phyloP scores from a whole-genome alignment of 2,329 filamentous ascomycete genomes.

The Zasmidium citrigriseum region DNA sequence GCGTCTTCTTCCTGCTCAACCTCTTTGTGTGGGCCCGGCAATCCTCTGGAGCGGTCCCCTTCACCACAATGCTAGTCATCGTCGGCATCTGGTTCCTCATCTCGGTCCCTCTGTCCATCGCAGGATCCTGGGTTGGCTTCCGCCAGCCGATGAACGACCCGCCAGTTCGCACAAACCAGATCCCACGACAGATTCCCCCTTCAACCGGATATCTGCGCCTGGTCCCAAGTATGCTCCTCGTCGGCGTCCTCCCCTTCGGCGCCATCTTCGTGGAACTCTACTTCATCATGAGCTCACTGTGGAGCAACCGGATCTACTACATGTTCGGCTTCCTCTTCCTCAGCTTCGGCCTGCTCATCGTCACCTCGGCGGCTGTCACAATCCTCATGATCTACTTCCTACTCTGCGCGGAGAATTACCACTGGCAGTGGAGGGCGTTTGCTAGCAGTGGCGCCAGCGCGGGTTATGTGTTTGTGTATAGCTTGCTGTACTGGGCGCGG shows the following conservation, averaged over 20 bases:
- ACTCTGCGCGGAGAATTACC: constrained; percentile 94
- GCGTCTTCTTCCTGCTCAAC: constrained; percentile 88
- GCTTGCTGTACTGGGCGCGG: constrained; percentile 85
- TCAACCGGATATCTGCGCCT: constrained; percentile 79
- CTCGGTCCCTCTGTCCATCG: constrained; percentile 85
- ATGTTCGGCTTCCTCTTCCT: constrained; percentile 99
- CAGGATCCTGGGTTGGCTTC: constrained; percentile 92
- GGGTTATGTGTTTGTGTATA: constrained; percentile 88
- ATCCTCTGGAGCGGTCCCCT: constrained; percentile 91
- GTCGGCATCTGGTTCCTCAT: constrained; percentile 96
- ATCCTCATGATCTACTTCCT: constrained; percentile 95
- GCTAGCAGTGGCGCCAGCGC: constrained; percentile 87
- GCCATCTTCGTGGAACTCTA: constrained; percentile 98
- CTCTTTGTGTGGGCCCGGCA: constrained; percentile 93
- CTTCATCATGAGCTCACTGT: constrained; percentile 99
- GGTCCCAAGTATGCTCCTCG: constrained; percentile 85
- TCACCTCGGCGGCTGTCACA: constrained; percentile 89
- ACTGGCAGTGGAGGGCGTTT: constrained; percentile 98
- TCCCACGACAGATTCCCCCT: constrained; percentile 92
- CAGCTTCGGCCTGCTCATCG: constrained; percentile 95
- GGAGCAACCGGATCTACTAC: constrained; percentile 99
- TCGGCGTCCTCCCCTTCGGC: constrained; percentile 89
- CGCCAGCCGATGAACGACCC: constrained; percentile 67
- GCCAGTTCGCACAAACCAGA: constrained; percentile 94
- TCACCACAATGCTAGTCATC: constrained; percentile 94